Evolutionary conservation across 768 basidiomycete genomes (phyloP).

Genomic region (Suillus hirtellus): DNA sequence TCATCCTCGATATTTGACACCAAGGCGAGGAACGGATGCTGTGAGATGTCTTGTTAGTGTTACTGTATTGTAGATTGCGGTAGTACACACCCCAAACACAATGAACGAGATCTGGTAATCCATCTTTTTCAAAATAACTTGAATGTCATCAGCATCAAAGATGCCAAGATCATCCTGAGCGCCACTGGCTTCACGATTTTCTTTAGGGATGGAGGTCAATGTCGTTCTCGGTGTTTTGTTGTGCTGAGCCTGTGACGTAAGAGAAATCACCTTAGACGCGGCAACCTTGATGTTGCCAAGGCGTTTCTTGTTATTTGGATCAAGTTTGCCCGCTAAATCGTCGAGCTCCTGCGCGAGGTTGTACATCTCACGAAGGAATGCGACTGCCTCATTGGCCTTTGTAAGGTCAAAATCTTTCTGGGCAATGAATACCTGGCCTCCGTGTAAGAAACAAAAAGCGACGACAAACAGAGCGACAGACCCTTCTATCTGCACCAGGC

Average conservation of each 20-base stretch:
- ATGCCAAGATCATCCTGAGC: constrained; percentile 8
- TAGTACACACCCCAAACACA: neutral
- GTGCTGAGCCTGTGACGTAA: neutral
- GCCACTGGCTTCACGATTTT: neutral
- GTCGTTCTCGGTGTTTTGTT: neutral
- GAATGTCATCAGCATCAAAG: constrained; percentile 9
- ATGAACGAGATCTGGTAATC: neutral
- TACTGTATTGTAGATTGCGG: neutral
- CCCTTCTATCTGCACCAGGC: neutral
- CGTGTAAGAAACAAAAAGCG: neutral
- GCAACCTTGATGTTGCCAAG: neutral
- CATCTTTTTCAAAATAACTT: neutral
- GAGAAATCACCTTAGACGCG: constrained; percentile 2
- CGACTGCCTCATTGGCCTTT: neutral
- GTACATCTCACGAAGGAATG: constrained; percentile 18
- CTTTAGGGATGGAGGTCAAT: neutral
- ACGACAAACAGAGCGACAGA: neutral
- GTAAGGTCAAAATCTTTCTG: constrained; percentile 8
- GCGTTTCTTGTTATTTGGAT: neutral
- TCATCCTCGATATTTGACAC: neutral
- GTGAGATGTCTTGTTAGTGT: neutral
- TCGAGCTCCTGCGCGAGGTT: constrained; percentile 12
- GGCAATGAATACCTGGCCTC: constrained; percentile 13
- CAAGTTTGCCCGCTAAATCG: constrained; percentile 1
- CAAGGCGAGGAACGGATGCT: constrained; percentile 20